These are phyloP conservation scores for Debaryomyces psychrophilus DNA, from an alignment of 1,139 yeast genomes.

Conservation along the genomic window DNA sequence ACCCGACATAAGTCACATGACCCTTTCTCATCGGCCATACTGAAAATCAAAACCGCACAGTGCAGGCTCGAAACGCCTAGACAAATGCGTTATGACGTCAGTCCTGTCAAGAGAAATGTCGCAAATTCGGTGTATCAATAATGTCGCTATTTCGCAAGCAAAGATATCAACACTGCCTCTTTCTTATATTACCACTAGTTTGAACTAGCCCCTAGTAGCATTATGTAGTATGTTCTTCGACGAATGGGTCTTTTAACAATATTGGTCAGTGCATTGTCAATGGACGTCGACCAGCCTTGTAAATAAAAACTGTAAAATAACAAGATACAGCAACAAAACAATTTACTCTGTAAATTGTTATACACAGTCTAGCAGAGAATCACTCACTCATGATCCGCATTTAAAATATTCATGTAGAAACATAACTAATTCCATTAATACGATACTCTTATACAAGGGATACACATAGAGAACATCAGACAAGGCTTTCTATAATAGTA, in stretches of 20 bases:
- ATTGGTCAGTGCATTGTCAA: neutral
- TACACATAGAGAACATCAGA: neutral
- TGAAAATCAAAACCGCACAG: neutral
- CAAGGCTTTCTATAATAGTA: neutral
- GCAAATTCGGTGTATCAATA: neutral
- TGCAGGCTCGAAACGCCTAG: conserved; percentile 1
- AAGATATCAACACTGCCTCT: neutral
- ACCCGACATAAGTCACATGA: neutral
- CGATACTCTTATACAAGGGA: neutral
- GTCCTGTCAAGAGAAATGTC: neutral
- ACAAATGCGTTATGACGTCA: neutral
- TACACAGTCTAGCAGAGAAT: conserved; percentile 4
- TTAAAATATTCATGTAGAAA: neutral
- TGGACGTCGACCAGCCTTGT: neutral
- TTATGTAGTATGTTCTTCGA: neutral
- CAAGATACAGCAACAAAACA: neutral
- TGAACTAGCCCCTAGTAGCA: neutral
- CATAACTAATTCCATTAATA: neutral
- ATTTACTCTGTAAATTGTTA: conserved; percentile 1
- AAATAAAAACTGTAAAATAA: neutral
- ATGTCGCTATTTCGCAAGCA: neutral
- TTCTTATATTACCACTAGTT: neutral
- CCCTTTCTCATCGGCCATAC: neutral
- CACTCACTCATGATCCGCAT: neutral
- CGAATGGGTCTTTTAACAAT: neutral